Evolutionary conservation across 495 filamentous ascomycete species (phyloP).

Genomic region (Achaetomiella virescens): DNA sequence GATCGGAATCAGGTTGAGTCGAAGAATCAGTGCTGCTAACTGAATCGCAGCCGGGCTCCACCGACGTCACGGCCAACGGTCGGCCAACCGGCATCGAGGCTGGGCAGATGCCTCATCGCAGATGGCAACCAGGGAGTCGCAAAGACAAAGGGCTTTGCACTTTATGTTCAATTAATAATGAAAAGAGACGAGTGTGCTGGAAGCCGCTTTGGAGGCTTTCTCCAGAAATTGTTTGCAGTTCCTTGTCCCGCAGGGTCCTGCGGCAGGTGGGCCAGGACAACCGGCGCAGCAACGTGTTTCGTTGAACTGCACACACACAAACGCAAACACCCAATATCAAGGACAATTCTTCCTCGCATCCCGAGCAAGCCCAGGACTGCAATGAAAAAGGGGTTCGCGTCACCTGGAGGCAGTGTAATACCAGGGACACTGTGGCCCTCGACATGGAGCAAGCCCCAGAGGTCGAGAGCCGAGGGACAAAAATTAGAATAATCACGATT

Average conservation of each 20-base stretch:
- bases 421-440: constrained; percentile 69
- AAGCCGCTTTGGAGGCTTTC: no score
- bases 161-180: no score
- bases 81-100: background rate
- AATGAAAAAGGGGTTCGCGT: constrained; percentile 64
- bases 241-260: no score
- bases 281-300: no score
- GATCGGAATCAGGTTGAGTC: no score
- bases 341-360: constrained; percentile 52
- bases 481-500: constrained; percentile 86
- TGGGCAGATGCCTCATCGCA: background rate
- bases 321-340: background rate
- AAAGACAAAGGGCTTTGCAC: no score
- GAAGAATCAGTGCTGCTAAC: no score
- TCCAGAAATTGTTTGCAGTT: no score
- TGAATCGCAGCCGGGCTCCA: background rate
- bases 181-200: no score
- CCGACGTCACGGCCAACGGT: background rate
- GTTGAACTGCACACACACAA: no score
- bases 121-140: background rate
- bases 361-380: constrained; percentile 46
- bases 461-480: constrained; percentile 34
- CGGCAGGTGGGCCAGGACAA: no score
- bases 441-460: constrained; percentile 73
- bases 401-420: constrained; percentile 82